These are phyloP conservation scores for Suillus bovinus DNA, from an alignment of 768 basidiomycete species.

Conservation along the genomic window DNA sequence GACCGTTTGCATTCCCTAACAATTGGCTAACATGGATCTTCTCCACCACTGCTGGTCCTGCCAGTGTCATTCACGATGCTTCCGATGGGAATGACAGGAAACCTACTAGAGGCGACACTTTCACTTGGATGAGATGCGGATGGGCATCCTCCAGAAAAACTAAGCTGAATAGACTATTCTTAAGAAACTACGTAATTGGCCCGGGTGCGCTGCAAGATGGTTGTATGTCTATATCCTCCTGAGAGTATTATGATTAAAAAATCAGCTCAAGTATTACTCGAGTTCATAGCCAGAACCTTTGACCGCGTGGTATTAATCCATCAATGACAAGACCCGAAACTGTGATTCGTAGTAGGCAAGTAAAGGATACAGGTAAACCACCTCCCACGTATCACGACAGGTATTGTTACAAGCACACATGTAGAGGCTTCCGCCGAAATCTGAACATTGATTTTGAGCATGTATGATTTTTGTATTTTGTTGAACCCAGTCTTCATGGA, in stretches of 20 bases:
- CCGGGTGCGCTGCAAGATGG: neutral
- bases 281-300: neutral
- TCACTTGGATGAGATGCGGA: neutral
- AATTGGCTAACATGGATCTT: neutral
- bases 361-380: neutral
- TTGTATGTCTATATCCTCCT: neutral
- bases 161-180: neutral
- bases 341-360: neutral
- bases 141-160: neutral
- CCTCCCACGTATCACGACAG: neutral
- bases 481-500: no score
- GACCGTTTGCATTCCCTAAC: neutral
- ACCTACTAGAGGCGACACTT: neutral
- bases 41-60: neutral
- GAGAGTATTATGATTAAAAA: neutral
- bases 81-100: neutral
- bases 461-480: neutral
- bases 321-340: neutral
- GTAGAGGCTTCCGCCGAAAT: neutral
- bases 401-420: neutral
- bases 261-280: neutral
- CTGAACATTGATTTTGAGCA: neutral
- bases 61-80: neutral
- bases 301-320: neutral
- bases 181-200: neutral